Conservation (phyloP, 2,329 filamentous ascomycete genomes). For the Proliferodiscus dingleyae region DNA sequence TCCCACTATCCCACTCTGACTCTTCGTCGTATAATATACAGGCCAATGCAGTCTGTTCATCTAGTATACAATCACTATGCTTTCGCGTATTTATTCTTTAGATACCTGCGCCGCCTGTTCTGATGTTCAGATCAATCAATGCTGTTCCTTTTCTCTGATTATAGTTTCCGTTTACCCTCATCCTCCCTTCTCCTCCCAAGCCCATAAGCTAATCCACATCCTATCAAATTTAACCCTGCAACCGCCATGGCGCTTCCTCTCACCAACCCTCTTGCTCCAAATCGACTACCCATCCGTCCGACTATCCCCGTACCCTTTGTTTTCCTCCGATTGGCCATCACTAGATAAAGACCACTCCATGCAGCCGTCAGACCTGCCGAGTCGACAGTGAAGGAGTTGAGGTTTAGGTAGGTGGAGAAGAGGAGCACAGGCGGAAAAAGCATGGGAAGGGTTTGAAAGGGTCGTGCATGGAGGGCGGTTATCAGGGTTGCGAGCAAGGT, state of each 20-base stretch:
- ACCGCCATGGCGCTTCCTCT: slow-evolving; percentile 47
- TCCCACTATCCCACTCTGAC: too few species aligned
- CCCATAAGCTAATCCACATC: slow-evolving; percentile 47
- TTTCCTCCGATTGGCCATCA: slow-evolving; percentile 57
- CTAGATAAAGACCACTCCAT: slow-evolving; percentile 61
- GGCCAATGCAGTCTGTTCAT: too few species aligned
- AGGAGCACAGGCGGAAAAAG: slow-evolving; percentile 62
- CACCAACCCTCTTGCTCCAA: slow-evolving; percentile 46
- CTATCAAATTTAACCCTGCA: slow-evolving; percentile 45
- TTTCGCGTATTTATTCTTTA: too few species aligned
- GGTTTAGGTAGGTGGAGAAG: slow-evolving; percentile 61
- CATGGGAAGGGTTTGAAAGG: slow-evolving; percentile 61
- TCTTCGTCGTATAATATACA: too few species aligned
- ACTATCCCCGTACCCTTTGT: slow-evolving; percentile 29
- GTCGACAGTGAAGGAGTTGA: slow-evolving; percentile 58
- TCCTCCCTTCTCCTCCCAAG: slow-evolving; percentile 40
- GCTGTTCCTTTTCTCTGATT: too few species aligned
- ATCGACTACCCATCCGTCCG: slow-evolving; percentile 39
- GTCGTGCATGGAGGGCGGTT: slow-evolving; percentile 61
- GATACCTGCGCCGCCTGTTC: too few species aligned
- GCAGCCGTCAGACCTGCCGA: slow-evolving; percentile 58
- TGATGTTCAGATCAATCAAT: too few species aligned
- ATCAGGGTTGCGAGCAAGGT: slow-evolving; percentile 62
- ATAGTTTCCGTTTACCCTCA: slow-evolving; percentile 10
- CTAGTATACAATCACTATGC: too few species aligned